Conservation (phyloP, 2,329 filamentous ascomycete genomes). For the Fusarium cicatricum region DNA sequence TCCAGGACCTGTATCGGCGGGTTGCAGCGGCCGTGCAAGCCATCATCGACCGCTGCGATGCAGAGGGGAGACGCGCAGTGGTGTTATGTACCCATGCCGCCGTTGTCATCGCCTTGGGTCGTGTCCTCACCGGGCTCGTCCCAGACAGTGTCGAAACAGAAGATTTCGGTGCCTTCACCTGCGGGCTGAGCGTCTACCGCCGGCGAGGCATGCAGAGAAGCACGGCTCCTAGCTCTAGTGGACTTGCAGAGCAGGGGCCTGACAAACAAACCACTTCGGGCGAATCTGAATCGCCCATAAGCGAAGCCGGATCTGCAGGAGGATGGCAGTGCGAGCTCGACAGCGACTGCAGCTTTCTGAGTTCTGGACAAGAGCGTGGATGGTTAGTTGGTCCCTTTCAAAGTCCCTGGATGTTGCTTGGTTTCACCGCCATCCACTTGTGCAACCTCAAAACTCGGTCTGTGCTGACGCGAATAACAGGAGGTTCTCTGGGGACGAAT, state of each 20-base stretch:
- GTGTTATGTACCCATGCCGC: constrained; percentile 92
- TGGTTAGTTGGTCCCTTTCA: constrained; percentile 66
- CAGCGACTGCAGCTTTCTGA: constrained; percentile 86
- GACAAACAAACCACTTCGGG: constrained; percentile 25
- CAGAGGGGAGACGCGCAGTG: constrained; percentile 72
- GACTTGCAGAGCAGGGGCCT: constrained; percentile 17
- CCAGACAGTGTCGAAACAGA: constrained; percentile 75
- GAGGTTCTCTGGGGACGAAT: constrained; percentile 65
- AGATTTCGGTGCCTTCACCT: constrained; percentile 88
- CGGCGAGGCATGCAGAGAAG: constrained; percentile 36
- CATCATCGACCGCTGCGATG: constrained; percentile 78
- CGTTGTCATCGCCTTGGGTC: constrained; percentile 84
- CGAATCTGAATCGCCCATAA: constrained; percentile 16
- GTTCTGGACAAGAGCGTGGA: constrained; percentile 82
- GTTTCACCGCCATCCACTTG: constrained; percentile 12
- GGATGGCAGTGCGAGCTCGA: constrained; percentile 84
- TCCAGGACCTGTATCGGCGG: constrained; percentile 81
- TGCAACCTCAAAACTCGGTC: constrained; percentile 14
- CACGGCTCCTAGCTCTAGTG: constrained; percentile 18
- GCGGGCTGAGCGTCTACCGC: constrained; percentile 74
- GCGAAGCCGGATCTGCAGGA: constrained; percentile 54
- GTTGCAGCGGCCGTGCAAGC: constrained; percentile 73
- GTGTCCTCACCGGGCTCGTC: constrained; percentile 80
- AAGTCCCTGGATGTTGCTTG: constrained; percentile 19
- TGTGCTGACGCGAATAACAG: constrained; percentile 39